Conservation (phyloP, 441 rosid species). For the Metrosideros polymorpha region DNA sequence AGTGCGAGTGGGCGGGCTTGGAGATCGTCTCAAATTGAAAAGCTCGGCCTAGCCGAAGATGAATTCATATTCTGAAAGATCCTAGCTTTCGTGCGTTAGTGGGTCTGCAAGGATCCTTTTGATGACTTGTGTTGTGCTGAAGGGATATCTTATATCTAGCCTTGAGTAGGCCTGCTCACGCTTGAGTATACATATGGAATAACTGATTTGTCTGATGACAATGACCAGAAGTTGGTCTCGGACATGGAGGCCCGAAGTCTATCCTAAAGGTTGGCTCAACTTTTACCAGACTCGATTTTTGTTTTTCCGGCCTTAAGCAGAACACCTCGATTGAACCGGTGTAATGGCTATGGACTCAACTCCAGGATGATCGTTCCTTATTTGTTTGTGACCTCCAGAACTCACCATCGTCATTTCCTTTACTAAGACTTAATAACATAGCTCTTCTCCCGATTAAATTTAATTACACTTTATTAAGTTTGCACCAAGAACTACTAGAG, state of each 20-base stretch:
- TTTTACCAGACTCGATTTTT: neutral
- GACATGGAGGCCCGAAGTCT: neutral
- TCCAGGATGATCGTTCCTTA: too few species aligned
- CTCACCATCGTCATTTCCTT: neutral
- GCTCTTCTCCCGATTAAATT: neutral
- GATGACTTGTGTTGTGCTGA: neutral
- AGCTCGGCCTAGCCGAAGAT: neutral
- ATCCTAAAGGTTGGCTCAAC: neutral
- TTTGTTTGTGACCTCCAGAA: too few species aligned
- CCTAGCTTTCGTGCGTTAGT: neutral
- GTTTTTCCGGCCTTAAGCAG: neutral
- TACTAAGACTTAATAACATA: neutral
- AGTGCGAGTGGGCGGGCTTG: neutral
- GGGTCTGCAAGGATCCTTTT: neutral
- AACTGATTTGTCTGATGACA: neutral
- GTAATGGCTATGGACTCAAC: too few species aligned
- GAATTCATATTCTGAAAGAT: neutral
- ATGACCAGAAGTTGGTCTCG: neutral
- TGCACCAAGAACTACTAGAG: too few species aligned
- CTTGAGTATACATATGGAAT: neutral
- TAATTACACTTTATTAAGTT: neutral
- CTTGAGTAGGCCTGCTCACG: neutral
- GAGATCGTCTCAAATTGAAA: neutral
- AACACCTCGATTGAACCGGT: neutral
- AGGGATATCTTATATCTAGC: neutral